Evolutionary conservation across 306 rosid genomes (phyloP).

Genomic region (Castanospermum australe): DNA sequence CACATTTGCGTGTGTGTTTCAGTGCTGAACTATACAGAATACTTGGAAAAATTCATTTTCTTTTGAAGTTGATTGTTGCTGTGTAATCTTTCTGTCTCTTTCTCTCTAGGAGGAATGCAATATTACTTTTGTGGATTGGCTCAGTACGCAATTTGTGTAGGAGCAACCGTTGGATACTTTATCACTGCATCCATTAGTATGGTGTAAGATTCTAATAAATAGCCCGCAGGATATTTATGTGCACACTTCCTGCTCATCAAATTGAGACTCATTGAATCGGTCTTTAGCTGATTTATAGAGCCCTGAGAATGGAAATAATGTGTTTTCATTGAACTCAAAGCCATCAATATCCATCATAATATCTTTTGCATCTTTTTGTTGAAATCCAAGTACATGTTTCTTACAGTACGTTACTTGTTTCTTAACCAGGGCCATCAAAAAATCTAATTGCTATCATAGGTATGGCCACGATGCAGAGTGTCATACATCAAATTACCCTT

Average conservation of each 20-base stretch:
- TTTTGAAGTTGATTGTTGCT: neutral
- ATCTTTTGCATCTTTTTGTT: neutral
- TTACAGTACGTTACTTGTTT: neutral
- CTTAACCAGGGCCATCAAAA: slow-evolving; percentile 39
- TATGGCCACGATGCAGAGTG: slow-evolving; percentile 29
- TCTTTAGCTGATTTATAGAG: neutral
- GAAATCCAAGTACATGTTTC: neutral
- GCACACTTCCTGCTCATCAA: too few species aligned
- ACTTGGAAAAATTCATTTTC: too few species aligned
- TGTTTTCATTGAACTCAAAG: neutral
- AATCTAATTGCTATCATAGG: slow-evolving; percentile 43
- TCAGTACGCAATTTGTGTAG: slow-evolving; percentile 35
- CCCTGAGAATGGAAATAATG: neutral
- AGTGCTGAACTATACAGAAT: too few species aligned
- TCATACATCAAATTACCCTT: slow-evolving; percentile 5
- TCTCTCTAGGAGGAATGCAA: slow-evolving; percentile 30
- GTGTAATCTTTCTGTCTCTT: neutral
- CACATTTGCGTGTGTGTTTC: neutral
- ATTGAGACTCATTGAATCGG: too few species aligned
- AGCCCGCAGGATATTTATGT: neutral
- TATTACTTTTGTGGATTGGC: slow-evolving; percentile 34
- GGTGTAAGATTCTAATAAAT: slow-evolving; percentile 37
- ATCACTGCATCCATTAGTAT: slow-evolving; percentile 47
- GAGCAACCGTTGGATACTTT: slow-evolving; percentile 31
- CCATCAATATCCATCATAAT: neutral